Base-by-base conservation (phyloP, 1,284 basidiomycete genomes). In the Marasmius fiardii region DNA sequence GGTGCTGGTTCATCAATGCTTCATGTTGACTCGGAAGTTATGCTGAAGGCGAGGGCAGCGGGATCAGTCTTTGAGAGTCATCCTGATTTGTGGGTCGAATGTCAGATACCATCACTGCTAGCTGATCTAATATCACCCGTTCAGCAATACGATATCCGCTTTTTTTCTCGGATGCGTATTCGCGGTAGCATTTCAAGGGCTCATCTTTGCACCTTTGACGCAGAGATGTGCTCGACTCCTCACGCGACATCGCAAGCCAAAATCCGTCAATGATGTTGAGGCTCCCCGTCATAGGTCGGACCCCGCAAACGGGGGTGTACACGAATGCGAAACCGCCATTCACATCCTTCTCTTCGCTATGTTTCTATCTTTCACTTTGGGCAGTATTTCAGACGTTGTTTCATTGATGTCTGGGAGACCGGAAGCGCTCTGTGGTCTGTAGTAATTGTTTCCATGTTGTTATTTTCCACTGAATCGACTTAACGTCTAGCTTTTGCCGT, bases 151-250 rank as follows among this genome's bases (percentile, higher is more conserved):
- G 6, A 20, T 49, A 33, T 49, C 47, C 28, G 47, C 47, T n/a
- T 49, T 49, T 31, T 49, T 49, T 16, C 47, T 49, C 28, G 47
- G 47, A 49, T 49, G 47, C n/a, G 26, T 49, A 2, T 49, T 49
- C 26, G 10, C 26, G 26, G 47, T 49, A 18, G 47, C 47, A 16
- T 18, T 31, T 33, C 47, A 49, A 20, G 31, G 26, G 24, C 11
- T 49, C n/a, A 31, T 26, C 12, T 49, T 26, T 16, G 16, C 44
- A 4, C 8, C 24, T 31, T 26, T 49, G 12, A 33, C 12, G n/a
- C n/a, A 33, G 10, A 49, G 26, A 31, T 18, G 24, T 33, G 24
- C 31, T 11, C 47, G 18, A 31, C 26, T 49, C 26, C 1, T 26
- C 18, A 26, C 31, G 16, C 47, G 47, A 31, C 47, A 26, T 31